phyloP scores from a whole-genome alignment of 192 early-diverging fungal species.

The Mortierella hygrophila region DNA sequence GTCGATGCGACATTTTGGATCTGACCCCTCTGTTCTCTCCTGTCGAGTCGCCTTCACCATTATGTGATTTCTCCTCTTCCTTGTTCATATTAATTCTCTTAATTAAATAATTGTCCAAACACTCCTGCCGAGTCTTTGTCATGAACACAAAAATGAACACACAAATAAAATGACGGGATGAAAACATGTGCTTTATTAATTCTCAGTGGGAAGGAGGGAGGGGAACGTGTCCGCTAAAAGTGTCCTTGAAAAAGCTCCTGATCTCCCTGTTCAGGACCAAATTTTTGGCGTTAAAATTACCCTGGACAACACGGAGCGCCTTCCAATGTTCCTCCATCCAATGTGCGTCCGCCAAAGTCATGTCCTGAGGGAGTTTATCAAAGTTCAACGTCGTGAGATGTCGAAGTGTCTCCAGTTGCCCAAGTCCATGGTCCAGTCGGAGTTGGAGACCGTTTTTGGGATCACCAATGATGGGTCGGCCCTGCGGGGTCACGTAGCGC shows the following conservation, averaged over 20 bases:
- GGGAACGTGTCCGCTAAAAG: not conserved
- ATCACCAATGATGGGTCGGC: not conserved
- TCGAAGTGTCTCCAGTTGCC: not conserved
- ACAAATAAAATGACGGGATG: no score
- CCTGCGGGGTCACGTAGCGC: not conserved
- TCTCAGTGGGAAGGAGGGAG: not conserved
- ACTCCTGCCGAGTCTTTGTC: not conserved
- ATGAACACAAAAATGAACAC: not conserved
- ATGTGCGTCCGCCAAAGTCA: not conserved
- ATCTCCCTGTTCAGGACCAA: not conserved
- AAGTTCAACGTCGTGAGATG: not conserved
- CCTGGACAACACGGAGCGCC: not conserved
- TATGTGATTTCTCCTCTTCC: not conserved
- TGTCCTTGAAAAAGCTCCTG: not conserved
- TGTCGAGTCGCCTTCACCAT: not conserved
- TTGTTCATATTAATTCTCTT: not conserved
- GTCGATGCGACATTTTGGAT: not conserved
- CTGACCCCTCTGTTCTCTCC: not conserved
- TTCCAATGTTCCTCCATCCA: slow-evolving; percentile 3
- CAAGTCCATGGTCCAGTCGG: not conserved
- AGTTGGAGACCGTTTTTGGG: not conserved
- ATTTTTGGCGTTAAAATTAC: not conserved
- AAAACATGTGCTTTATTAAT: not conserved
- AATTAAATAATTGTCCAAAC: not conserved
- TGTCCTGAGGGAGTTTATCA: not conserved